Base-by-base conservation (phyloP, 108 stramenopile genomes). In the Ochromonas danica region DNA sequence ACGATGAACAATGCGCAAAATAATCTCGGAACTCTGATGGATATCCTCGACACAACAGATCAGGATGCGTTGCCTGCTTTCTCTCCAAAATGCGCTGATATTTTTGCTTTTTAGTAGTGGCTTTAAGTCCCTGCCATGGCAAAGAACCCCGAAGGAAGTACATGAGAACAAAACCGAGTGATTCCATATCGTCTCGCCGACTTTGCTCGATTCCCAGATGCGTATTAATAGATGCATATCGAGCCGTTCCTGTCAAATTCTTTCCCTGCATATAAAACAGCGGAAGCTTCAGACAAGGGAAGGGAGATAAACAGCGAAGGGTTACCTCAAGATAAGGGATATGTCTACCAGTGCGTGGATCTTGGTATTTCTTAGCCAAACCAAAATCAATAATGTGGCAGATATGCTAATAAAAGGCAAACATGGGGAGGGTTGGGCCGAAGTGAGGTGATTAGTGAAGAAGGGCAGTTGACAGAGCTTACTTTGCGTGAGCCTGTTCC, bases 71-170 rank as follows among this genome's bases (percentile, higher is more conserved):
- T 14, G 43, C 45, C 38, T 75, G 72, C 38, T 75, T 75, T 6
- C 72, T 3, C 40, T 75, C 72, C 72, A 75, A 75, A 57, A 75
- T 75, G 6, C 72, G 36, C 31, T 75, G 72, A 75, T 75, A 75
- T 36, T 75, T 75, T 41, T 75, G 72, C 31, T 75, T 75, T 60
- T 75, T 75, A 10, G 72, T 75, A 41, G 43, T 75, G 3, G 72
- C 72, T 60, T 36, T 27, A 27, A 75, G 40, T 27, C 72, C 72
- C 38, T 75, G 72, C 72, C 72, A 75, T 41, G 72, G 72, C 31
- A 75, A 41, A 6, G 72, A 75, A 6, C 72, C 72, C 3, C 72
- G 43, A 31, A 75, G 72, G 40, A 75, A 75, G 41, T 75, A 75
- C 72, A 75, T 75, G 10, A 75, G 51, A 38, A 75, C 72, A 60